Percentiles rank a stretch among this genome's conserved stretches.
Conservation (phyloP, 2,329 filamentous ascomycete species). For the Clathrospora elynae region DNA sequence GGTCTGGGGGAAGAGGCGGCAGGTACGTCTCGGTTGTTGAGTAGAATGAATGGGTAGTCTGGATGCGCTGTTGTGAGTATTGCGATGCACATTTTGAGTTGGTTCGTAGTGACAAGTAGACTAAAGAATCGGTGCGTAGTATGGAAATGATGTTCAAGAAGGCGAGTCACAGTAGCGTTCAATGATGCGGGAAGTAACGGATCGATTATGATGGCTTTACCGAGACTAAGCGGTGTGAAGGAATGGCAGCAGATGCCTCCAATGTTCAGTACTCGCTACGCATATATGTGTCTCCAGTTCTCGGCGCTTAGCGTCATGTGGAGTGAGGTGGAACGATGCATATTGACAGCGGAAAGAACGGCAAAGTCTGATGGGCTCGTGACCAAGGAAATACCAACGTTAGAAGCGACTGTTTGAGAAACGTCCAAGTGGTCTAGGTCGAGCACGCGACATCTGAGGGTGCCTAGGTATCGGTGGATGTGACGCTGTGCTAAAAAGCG, state of each 20-base stretch:
- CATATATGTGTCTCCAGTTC: slow-evolving; percentile 40
- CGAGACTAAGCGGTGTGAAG: slow-evolving; percentile 34
- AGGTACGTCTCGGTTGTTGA: slow-evolving; percentile 57
- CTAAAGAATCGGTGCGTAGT: too few species aligned
- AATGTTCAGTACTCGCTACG: slow-evolving; percentile 25
- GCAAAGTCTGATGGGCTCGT: slow-evolving; percentile 13
- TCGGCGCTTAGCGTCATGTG: slow-evolving; percentile 28
- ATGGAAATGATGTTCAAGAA: background rate
- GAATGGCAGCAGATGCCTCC: slow-evolving; percentile 23
- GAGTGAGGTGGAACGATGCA: slow-evolving; percentile 39
- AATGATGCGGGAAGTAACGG: slow-evolving; percentile 20
- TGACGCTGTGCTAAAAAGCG: too few species aligned
- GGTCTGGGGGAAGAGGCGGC: background rate
- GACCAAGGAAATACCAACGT: slow-evolving; percentile 8
- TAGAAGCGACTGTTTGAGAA: too few species aligned
- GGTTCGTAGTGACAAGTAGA: too few species aligned
- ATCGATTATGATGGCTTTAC: slow-evolving; percentile 8
- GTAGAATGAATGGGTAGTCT: slow-evolving; percentile 56
- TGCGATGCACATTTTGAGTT: slow-evolving; percentile 55
- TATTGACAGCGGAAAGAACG: slow-evolving; percentile 15
- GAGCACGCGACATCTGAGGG: too few species aligned
- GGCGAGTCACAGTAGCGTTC: slow-evolving; percentile 9
- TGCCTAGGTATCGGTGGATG: too few species aligned
- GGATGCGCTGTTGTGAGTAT: slow-evolving; percentile 56
- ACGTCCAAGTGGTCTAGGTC: too few species aligned